phyloP scores from a whole-genome alignment of 441 rosid genomes.

The Biscutella laevigata region DNA sequence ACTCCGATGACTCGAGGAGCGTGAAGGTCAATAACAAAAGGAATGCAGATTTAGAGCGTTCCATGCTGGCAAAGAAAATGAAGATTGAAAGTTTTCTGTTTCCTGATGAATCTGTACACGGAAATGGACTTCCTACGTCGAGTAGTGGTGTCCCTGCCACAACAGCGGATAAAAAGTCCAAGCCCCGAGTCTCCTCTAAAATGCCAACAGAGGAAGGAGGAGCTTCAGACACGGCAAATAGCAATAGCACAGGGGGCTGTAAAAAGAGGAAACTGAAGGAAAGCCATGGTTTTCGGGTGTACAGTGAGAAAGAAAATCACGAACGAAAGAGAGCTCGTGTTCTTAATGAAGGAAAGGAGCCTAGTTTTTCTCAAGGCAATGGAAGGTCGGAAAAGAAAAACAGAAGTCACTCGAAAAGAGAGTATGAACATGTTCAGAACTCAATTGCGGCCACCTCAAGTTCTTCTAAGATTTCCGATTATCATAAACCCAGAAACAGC shows the following conservation, averaged over 20 bases:
- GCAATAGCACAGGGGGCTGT: conserved; percentile 32
- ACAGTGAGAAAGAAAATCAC: conserved; percentile 40
- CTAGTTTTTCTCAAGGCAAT: conserved; percentile 44
- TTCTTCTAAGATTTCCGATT: conserved; percentile 88
- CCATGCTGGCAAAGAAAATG: conserved; percentile 53
- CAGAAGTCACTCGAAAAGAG: conserved; percentile 46
- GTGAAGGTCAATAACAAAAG: conserved; percentile 55
- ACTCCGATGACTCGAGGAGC: conserved; percentile 40
- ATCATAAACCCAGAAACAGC: conserved; percentile 56
- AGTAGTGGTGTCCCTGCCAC: conserved; percentile 40
- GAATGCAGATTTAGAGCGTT: conserved; percentile 39
- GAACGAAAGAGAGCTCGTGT: conserved; percentile 57
- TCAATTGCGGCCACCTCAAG: conserved; percentile 72
- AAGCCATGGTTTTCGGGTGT: conserved; percentile 31
- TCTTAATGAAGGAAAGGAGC: conserved; percentile 53
- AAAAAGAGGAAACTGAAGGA: conserved; percentile 60
- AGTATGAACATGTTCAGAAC: conserved; percentile 42
- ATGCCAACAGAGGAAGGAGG: conserved; percentile 44
- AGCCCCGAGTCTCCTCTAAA: conserved; percentile 34
- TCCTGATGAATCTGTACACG: conserved; percentile 42
- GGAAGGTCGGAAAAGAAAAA: conserved; percentile 47
- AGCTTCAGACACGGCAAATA: conserved; percentile 35
- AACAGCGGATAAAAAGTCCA: conserved; percentile 34
- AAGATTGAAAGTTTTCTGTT: conserved; percentile 38
- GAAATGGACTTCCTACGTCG: conserved; percentile 40